Evolutionary conservation across 2,329 filamentous ascomycete genomes (phyloP).

Genomic region (Cladorrhinum sp.): DNA sequence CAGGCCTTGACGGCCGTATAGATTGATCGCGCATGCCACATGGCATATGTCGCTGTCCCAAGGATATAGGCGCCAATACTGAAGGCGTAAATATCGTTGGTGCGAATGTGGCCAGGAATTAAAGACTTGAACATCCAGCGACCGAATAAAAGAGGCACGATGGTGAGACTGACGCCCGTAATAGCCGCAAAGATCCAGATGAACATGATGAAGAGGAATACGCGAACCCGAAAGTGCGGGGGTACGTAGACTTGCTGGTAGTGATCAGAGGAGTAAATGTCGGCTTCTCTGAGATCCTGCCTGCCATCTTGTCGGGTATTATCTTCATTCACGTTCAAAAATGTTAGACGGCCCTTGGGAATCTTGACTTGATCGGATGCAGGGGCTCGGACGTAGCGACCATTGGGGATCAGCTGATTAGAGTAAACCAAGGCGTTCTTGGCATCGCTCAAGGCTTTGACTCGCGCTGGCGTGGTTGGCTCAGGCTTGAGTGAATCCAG

Average conservation of each 20-base stretch:
- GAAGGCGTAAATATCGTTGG: constrained; percentile 96
- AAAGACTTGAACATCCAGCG: constrained; percentile 71
- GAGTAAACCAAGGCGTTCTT: constrained; percentile 41
- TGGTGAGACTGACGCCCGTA: constrained; percentile 80
- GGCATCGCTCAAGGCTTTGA: constrained; percentile 35
- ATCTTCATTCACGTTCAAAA: constrained; percentile 69
- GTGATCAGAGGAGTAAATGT: constrained; percentile 55
- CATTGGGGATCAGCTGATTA: constrained; percentile 62
- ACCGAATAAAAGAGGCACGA: constrained; percentile 82
- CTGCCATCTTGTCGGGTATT: constrained; percentile 63
- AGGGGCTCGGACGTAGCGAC: constrained; percentile 85
- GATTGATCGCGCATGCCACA: constrained; percentile 49
- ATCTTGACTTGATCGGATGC: constrained; percentile 94
- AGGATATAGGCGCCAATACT: constrained; percentile 84
- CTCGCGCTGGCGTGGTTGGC: constrained; percentile 36
- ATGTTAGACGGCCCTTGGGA: constrained; percentile 77
- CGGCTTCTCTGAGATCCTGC: constrained; percentile 51
- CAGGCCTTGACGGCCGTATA: constrained; percentile 34
- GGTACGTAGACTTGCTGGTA: constrained; percentile 78
- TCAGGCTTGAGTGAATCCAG: constrained; percentile 46
- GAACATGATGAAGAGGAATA: constrained; percentile 80
- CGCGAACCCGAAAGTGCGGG: constrained; percentile 74
- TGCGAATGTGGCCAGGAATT: constrained; percentile 67
- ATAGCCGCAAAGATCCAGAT: constrained; percentile 92
- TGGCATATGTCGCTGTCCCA: constrained; percentile 62